Percentiles rank a stretch among this genome's conserved stretches.
Conservation (phyloP, 352 stramenopile species). For the Phytophthora pluvialis region DNA sequence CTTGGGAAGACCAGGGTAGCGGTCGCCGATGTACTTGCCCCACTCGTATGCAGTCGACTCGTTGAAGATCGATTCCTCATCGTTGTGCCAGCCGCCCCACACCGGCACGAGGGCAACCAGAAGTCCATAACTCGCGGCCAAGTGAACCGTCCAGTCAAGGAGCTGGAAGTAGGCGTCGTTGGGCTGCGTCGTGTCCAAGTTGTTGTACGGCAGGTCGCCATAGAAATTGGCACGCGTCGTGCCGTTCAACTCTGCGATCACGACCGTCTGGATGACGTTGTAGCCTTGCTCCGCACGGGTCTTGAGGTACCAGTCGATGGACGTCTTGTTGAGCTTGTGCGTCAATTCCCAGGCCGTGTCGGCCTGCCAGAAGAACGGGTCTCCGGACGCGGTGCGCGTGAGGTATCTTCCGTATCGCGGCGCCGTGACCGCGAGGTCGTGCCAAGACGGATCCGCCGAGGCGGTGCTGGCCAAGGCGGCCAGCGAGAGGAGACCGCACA, state of each 20-base stretch:
- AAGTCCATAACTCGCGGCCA: constrained; percentile 31
- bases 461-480: neutral
- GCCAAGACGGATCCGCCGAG: neutral
- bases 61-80: constrained; percentile 24
- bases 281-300: constrained; percentile 32
- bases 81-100: constrained; percentile 29
- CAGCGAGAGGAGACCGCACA: constrained; percentile 6
- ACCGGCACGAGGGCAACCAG: constrained; percentile 25
- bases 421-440: neutral
- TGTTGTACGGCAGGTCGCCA: constrained; percentile 34
- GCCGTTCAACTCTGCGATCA: constrained; percentile 32
- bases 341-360: constrained; percentile 31
- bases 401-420: neutral
- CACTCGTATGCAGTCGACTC: constrained; percentile 30
- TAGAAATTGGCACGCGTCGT: constrained; percentile 38
- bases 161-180: constrained; percentile 39
- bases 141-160: constrained; percentile 30
- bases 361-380: neutral
- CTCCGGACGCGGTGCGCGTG: neutral
- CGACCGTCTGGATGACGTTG: constrained; percentile 37
- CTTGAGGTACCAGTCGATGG: constrained; percentile 38
- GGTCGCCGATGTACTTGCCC: constrained; percentile 24
- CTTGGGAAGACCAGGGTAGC: constrained; percentile 31
- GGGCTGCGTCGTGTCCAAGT: constrained; percentile 29
- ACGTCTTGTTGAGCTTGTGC: constrained; percentile 39